Conservation (phyloP, 1,284 basidiomycete species). For the Lentinula novae-zelandiae region DNA sequence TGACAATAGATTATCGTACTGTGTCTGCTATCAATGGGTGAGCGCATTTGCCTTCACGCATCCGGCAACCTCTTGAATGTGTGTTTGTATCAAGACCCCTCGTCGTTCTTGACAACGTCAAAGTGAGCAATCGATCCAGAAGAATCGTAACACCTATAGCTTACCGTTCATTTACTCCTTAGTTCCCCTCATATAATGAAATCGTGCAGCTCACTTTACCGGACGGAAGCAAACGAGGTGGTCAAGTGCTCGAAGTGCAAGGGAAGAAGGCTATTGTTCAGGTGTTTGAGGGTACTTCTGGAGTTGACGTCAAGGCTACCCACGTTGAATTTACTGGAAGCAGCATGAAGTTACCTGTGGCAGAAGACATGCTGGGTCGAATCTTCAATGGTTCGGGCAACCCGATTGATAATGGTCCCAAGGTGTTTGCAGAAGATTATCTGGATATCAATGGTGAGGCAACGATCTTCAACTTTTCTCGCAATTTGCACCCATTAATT, state of each 20-base stretch:
- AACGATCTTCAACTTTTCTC: constrained; percentile 2
- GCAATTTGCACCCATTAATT: constrained; percentile 12
- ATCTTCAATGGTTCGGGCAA: constrained; percentile 99
- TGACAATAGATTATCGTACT: constrained; percentile 81
- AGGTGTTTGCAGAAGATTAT: constrained; percentile 99
- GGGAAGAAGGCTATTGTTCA: constrained; percentile 99
- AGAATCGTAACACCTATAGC: constrained; percentile 9
- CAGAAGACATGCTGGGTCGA: constrained; percentile 99
- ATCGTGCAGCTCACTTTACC: constrained; percentile 96
- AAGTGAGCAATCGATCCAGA: constrained; percentile 47
- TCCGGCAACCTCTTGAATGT: constrained; percentile 15
- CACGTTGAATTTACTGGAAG: constrained; percentile 98
- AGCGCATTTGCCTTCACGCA: constrained; percentile 24
- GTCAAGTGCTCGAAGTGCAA: constrained; percentile 97
- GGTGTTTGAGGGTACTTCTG: constrained; percentile 98
- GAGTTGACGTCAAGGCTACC: constrained; percentile 96
- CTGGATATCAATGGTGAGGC: constrained; percentile 96
- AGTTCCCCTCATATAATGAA: constrained; percentile 99
- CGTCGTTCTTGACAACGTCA: constrained; percentile 98
- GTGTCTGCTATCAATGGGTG: constrained; percentile 97
- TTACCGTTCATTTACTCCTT: constrained; percentile 15
- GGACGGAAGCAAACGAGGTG: constrained; percentile 92
- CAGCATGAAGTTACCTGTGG: constrained; percentile 98
- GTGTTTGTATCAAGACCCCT: constrained; percentile 60
- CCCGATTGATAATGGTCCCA: constrained; percentile 98